Percentiles rank a stretch among this genome's conserved stretches.
Evolutionary conservation across 1,284 basidiomycete species (phyloP).

Genomic region (Cryptococcus sp.): DNA sequence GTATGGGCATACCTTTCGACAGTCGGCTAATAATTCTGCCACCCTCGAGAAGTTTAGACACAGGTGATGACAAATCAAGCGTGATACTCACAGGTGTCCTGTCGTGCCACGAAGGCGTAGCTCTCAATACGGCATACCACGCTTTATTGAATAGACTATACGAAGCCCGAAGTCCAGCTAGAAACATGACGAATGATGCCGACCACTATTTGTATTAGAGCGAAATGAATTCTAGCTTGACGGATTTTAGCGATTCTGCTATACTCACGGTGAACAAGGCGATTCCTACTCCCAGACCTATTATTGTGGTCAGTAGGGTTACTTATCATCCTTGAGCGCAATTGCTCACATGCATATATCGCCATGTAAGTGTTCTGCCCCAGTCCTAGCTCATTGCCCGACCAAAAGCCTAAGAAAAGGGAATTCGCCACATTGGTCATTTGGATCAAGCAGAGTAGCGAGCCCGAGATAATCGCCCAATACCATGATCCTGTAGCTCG

Average conservation of each 20-base stretch:
- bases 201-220: conserved; percentile 8
- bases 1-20: conserved; percentile 47
- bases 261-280: conserved; percentile 13
- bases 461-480: conserved; percentile 2
- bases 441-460: conserved; percentile 3
- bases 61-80: not conserved
- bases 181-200: conserved; percentile 8
- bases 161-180: conserved; percentile 19
- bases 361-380: conserved; percentile 16
- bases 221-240: too few relatives aligned
- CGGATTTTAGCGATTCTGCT: not conserved
- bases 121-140: conserved; percentile 12
- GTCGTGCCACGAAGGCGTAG: conserved; percentile 23
- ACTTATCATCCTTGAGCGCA: not conserved
- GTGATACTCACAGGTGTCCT: conserved; percentile 18
- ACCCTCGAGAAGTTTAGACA: conserved; percentile 17
- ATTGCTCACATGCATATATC: conserved; percentile 7
- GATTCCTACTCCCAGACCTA: conserved; percentile 4
- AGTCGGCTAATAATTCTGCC: conserved; percentile 61
- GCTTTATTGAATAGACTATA: conserved; percentile 21
- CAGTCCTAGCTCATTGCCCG: conserved; percentile 11
- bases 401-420: conserved; percentile 21
- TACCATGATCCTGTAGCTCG: conserved; percentile 1
- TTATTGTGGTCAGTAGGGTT: too few relatives aligned
- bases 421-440: conserved; percentile 12